Conservation (phyloP, 371 early-diverging fungal species). For the Rhizomucor miehei region DNA sequence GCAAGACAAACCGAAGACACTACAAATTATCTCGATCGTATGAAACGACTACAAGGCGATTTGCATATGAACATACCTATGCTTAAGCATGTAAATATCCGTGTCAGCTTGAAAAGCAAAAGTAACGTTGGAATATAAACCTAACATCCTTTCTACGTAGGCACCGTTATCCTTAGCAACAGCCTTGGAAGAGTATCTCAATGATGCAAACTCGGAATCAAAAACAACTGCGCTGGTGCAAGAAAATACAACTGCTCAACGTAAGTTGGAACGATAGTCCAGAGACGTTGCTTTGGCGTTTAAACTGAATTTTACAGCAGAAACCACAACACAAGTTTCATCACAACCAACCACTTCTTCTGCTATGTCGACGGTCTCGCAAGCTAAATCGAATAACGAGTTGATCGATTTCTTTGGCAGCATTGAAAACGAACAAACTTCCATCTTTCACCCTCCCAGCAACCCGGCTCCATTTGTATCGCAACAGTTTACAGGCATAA, state of each 20-base stretch:
- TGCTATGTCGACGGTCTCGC: slow-evolving; percentile 17
- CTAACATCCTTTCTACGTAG: slow-evolving; percentile 28
- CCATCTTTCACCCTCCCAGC: slow-evolving; percentile 31
- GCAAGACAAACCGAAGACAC: slow-evolving; percentile 80
- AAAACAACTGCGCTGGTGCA: slow-evolving; percentile 37
- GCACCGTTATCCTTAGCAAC: slow-evolving; percentile 84
- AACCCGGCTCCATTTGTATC: slow-evolving; percentile 5
- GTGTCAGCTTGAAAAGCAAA: not conserved
- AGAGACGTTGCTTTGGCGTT: not conserved
- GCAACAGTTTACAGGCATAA: slow-evolving; percentile 11
- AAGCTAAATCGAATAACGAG: slow-evolving; percentile 37
- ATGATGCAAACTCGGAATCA: slow-evolving; percentile 67
- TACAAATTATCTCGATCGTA: slow-evolving; percentile 77
- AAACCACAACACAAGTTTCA: too few relatives aligned
- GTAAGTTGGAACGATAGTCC: not conserved
- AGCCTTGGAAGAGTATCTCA: slow-evolving; percentile 86
- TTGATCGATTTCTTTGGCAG: slow-evolving; percentile 74
- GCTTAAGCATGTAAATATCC: slow-evolving; percentile 72
- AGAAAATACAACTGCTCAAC: slow-evolving; percentile 2
- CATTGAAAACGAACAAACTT: slow-evolving; percentile 60
- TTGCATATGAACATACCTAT: slow-evolving; percentile 79
- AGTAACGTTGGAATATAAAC: too few relatives aligned
- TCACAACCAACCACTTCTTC: slow-evolving; percentile 6
- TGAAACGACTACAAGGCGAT: slow-evolving; percentile 64
- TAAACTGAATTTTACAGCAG: not conserved